phyloP scores from a whole-genome alignment of 2,329 filamentous ascomycete genomes.

The Hortaea sp. region DNA sequence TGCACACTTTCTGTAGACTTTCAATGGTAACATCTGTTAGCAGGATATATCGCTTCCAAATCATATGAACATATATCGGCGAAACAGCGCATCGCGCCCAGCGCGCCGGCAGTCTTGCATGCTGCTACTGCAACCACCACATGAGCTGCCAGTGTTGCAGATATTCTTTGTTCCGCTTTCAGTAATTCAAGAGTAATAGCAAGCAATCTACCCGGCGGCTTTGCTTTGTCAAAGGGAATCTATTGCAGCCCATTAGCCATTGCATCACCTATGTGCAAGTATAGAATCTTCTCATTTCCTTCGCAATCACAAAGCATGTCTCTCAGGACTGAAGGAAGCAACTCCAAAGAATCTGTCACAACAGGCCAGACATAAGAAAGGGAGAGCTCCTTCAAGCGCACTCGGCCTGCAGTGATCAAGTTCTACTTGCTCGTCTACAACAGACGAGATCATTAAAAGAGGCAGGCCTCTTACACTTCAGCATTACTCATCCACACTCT shows the following conservation, averaged over 20 bases:
- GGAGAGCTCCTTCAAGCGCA: not conserved
- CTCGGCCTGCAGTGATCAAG: not conserved
- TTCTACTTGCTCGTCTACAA: not conserved
- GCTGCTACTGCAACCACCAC: not conserved
- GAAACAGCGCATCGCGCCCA: too few relatives aligned
- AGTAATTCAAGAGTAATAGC: not conserved
- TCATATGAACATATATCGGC: too few relatives aligned
- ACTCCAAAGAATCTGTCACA: conserved; percentile 8
- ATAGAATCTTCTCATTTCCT: conserved; percentile 10
- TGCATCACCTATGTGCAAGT: conserved; percentile 7
- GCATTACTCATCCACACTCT: conserved; percentile 4
- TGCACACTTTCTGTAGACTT: too few relatives aligned
- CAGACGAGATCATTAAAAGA: not conserved
- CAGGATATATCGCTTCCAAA: too few relatives aligned
- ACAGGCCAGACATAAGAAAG: conserved; percentile 1
- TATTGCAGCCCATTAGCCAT: conserved; percentile 15
- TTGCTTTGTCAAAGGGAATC: conserved; percentile 11
- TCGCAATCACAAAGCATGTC: conserved; percentile 2
- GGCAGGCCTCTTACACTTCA: conserved; percentile 16
- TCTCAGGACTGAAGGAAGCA: conserved; percentile 11
- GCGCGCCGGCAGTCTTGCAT: not conserved
- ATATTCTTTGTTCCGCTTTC: not conserved
- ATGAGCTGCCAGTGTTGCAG: not conserved
- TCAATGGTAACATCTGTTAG: too few relatives aligned
- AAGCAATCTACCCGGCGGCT: conserved; percentile 2